A percentile compares a stretch with the other conserved stretches of the same genome.
phyloP scores from a whole-genome alignment of 2,329 filamentous ascomycete species.

The Chaetomium olivaceum region DNA sequence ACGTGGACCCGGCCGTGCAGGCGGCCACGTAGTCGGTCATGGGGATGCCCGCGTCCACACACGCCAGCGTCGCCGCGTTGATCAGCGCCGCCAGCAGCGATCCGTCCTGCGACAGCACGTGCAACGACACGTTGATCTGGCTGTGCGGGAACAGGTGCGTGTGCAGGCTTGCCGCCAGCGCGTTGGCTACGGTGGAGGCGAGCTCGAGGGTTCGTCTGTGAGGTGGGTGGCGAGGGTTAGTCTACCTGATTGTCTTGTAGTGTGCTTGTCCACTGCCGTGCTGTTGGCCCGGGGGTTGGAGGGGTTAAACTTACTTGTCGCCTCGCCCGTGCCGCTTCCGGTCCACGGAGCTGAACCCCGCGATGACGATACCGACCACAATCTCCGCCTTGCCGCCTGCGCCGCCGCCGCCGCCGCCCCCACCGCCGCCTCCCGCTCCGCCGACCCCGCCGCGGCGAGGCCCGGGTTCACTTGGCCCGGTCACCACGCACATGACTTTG shows the following conservation, averaged over 20 bases:
- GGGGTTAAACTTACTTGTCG: constrained; percentile 65
- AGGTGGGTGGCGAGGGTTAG: neutral
- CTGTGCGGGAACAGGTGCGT: constrained; percentile 87
- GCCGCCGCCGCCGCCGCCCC: constrained; percentile 34
- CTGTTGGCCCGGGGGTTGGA: neutral
- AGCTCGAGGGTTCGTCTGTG: constrained; percentile 76
- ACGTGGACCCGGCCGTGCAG: constrained; percentile 81
- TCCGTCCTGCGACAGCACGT: constrained; percentile 87
- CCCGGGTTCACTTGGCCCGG: constrained; percentile 73
- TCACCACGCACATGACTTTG: constrained; percentile 90
- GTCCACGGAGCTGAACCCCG: constrained; percentile 85
- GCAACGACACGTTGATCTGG: constrained; percentile 78
- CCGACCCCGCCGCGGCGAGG: constrained; percentile 47
- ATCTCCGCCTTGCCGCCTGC: constrained; percentile 59
- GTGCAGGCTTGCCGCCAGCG: constrained; percentile 77
- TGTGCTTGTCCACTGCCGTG: neutral
- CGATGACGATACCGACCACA: constrained; percentile 78
- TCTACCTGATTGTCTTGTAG: too few species aligned
- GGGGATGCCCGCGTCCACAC: constrained; percentile 92
- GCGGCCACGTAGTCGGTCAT: constrained; percentile 91
- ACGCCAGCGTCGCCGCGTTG: constrained; percentile 86
- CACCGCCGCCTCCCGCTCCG: constrained; percentile 38
- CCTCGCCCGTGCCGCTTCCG: constrained; percentile 72
- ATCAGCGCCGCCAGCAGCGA: constrained; percentile 85
- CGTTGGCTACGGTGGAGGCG: constrained; percentile 73